phyloP scores from a whole-genome alignment of 2,329 filamentous ascomycete genomes.

The Colletotrichum cordylinicola region DNA sequence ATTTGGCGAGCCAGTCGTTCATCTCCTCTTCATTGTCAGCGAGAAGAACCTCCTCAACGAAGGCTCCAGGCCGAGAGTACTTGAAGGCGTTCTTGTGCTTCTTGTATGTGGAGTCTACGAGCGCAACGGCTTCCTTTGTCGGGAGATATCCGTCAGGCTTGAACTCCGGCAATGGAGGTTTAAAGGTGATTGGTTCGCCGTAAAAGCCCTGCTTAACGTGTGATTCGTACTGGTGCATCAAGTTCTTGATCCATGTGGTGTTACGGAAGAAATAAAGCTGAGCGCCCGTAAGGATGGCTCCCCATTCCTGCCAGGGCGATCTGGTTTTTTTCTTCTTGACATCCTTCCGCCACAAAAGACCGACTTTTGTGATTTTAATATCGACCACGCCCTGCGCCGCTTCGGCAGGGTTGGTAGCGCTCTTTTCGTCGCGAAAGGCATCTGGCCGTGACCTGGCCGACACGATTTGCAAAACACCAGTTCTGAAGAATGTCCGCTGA shows the following conservation, averaged over 20 bases:
- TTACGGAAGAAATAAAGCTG: constrained; percentile 98
- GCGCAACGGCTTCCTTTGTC: constrained; percentile 88
- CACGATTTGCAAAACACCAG: constrained; percentile 91
- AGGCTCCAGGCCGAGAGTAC: constrained; percentile 82
- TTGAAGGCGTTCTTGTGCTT: constrained; percentile 96
- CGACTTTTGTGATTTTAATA: constrained; percentile 97
- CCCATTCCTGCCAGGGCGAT: constrained; percentile 99
- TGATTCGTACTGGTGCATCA: constrained; percentile 87
- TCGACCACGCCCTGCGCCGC: constrained; percentile 93
- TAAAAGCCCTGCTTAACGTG: constrained; percentile 81
- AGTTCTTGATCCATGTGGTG: constrained; percentile 85
- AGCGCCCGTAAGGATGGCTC: constrained; percentile 93
- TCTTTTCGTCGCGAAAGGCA: constrained; percentile 91
- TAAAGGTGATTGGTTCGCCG: constrained; percentile 83
- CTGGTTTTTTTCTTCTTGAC: constrained; percentile 91
- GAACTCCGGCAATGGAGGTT: constrained; percentile 87
- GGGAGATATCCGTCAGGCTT: constrained; percentile 95
- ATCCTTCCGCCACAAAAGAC: constrained; percentile 93
- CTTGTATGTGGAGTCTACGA: constrained; percentile 86
- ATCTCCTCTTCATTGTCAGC: constrained; percentile 90
- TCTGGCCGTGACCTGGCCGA: constrained; percentile 92
- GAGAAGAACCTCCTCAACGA: constrained; percentile 84
- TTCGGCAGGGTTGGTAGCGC: constrained; percentile 82
- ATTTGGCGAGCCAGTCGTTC: constrained; percentile 95
- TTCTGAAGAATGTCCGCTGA: constrained; percentile 89